Conservation (phyloP, 2,329 filamentous ascomycete species). For the Trichoderma polysporum region DNA sequence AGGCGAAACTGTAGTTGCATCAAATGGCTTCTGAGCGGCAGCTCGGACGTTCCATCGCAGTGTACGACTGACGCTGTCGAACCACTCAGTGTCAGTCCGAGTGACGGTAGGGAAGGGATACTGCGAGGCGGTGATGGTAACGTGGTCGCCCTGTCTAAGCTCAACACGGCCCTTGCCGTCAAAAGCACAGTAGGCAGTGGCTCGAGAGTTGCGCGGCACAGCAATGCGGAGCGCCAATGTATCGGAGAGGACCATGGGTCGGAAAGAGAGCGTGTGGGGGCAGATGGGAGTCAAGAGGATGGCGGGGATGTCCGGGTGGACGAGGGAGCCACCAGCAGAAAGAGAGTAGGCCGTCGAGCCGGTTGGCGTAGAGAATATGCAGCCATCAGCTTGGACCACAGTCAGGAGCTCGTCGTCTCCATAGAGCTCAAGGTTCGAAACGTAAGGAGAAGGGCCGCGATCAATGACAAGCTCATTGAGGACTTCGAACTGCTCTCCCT, state of each 20-base stretch:
- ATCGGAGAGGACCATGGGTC: constrained; percentile 96
- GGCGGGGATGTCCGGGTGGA: constrained; percentile 94
- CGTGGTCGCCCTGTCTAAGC: constrained; percentile 87
- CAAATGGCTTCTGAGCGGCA: constrained; percentile 88
- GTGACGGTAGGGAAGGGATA: constrained; percentile 98
- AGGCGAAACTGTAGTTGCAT: constrained; percentile 37
- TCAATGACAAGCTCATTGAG: constrained; percentile 98
- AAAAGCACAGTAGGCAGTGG: constrained; percentile 94
- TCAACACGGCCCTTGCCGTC: constrained; percentile 96
- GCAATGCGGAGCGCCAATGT: constrained; percentile 88
- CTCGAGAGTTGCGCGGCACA: constrained; percentile 79
- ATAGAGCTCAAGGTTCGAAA: constrained; percentile 94
- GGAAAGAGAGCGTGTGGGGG: constrained; percentile 93
- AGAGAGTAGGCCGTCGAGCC: constrained; percentile 94
- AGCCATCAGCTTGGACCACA: constrained; percentile 93
- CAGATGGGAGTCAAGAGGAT: constrained; percentile 97
- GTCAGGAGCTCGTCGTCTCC: constrained; percentile 94
- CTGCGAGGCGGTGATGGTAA: constrained; percentile 92
- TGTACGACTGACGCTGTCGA: constrained; percentile 89
- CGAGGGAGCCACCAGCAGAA: constrained; percentile 90
- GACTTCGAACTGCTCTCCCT: constrained; percentile 95
- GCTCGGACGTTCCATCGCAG: constrained; percentile 93
- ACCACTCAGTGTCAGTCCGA: constrained; percentile 88
- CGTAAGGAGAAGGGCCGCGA: constrained; percentile 92
- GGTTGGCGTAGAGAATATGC: constrained; percentile 96